phyloP scores from a whole-genome alignment of 306 rosid species.

The Sesbania bispinosa region DNA sequence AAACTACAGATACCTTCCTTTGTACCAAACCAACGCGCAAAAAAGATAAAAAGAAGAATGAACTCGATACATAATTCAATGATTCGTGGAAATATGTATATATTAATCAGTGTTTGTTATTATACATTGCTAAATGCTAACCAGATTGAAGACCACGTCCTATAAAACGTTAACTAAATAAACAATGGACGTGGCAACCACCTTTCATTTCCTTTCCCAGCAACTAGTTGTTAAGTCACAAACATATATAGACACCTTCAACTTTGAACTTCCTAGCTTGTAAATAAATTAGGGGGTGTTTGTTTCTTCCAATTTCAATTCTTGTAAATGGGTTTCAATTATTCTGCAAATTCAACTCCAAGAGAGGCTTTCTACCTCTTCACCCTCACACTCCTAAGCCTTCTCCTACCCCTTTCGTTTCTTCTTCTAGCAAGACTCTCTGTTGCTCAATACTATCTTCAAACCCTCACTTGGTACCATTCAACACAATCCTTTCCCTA shows the following conservation, averaged over 20 bases:
- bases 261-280: conserved; percentile 10
- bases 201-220: conserved; percentile 27
- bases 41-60: conserved; percentile 3
- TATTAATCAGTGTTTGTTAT: neutral
- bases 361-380: conserved; percentile 50
- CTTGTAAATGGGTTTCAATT: conserved; percentile 21
- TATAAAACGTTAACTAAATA: conserved; percentile 30
- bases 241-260: conserved; percentile 20
- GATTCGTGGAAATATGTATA: neutral
- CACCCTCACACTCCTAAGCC: conserved; percentile 58
- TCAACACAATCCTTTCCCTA: neutral
- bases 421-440: conserved; percentile 65
- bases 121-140: too few relatives aligned
- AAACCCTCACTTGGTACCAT: conserved; percentile 10
- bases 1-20: neutral
- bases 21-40: conserved; percentile 23
- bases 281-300: neutral
- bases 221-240: conserved; percentile 22
- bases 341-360: conserved; percentile 17
- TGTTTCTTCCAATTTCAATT: neutral
- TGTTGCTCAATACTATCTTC: conserved; percentile 33
- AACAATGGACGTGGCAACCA: conserved; percentile 57
- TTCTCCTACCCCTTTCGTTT: conserved; percentile 74
- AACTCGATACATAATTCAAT: conserved; percentile 1
- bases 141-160: conserved; percentile 18